Percentiles rank a stretch among this genome's conserved stretches.
Evolutionary conservation across 2,329 filamentous ascomycete genomes (phyloP).

Genomic region (Coniochaeta hoffmannii): DNA sequence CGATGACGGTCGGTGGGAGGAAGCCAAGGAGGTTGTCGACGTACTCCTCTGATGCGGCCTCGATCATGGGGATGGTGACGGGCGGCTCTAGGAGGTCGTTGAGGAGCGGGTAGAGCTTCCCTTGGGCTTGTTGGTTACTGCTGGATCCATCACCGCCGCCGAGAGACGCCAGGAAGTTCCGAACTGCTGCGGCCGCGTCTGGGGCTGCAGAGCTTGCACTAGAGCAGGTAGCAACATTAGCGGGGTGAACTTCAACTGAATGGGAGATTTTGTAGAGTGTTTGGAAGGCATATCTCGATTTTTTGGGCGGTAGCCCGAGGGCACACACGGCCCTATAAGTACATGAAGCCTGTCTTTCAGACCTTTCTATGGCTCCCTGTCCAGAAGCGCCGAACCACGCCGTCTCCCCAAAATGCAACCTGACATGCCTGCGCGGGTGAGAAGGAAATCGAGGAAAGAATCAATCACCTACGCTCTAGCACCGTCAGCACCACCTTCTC

Average conservation of each 20-base stretch:
- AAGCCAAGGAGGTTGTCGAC: slow-evolving; percentile 70
- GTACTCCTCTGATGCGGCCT: slow-evolving; percentile 53
- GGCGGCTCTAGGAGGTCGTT: slow-evolving; percentile 75
- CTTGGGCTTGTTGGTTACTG: slow-evolving; percentile 33
- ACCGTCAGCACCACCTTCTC: slow-evolving; percentile 92
- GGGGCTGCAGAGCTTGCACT: slow-evolving; percentile 53
- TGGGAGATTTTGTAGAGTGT: background rate
- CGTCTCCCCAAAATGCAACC: background rate
- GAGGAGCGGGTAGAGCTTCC: slow-evolving; percentile 71
- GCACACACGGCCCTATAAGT: background rate
- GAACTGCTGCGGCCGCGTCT: slow-evolving; percentile 69
- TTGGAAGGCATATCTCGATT: slow-evolving; percentile 3
- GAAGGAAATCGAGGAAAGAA: slow-evolving; percentile 21
- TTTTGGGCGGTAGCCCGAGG: background rate
- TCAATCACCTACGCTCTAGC: slow-evolving; percentile 94
- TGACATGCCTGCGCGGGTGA: slow-evolving; percentile 7
- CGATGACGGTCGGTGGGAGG: slow-evolving; percentile 70
- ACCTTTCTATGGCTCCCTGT: background rate
- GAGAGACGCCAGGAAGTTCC: slow-evolving; percentile 82
- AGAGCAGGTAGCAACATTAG: slow-evolving; percentile 12
- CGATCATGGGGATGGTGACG: slow-evolving; percentile 70
- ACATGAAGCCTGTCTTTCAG: slow-evolving; percentile 1
- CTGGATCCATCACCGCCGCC: slow-evolving; percentile 43
- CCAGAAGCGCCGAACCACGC: background rate
- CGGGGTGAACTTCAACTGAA: background rate